Conservation (phyloP, 2,329 filamentous ascomycete genomes). For the Pseudovirgaria hyperparasitica region DNA sequence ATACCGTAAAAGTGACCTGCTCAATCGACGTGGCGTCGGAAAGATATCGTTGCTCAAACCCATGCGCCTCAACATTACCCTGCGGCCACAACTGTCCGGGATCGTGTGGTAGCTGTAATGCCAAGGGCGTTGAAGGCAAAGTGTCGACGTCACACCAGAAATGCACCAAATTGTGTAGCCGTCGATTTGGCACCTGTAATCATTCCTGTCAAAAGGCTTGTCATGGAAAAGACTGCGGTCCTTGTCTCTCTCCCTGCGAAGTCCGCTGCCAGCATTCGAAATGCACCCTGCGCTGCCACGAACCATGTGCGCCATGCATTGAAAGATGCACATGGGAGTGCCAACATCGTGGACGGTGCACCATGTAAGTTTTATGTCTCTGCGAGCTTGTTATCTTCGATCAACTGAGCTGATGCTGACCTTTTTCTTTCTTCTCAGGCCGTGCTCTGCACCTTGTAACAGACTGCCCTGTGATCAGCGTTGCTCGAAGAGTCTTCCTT, state of each 20-base stretch:
- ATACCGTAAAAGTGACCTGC: slow-evolving; percentile 41
- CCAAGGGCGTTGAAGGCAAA: slow-evolving; percentile 13
- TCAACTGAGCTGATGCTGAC: too few relatives aligned
- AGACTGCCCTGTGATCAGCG: slow-evolving; percentile 17
- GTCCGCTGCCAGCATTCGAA: slow-evolving; percentile 16
- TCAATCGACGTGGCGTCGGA: slow-evolving; percentile 28
- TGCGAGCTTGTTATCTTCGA: too few relatives aligned
- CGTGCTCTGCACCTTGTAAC: slow-evolving; percentile 21
- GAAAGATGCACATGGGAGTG: slow-evolving; percentile 22
- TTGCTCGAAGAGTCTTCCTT: slow-evolving; percentile 14
- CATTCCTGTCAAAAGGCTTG: slow-evolving; percentile 15
- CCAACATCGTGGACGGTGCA: slow-evolving; percentile 19
- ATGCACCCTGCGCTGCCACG: slow-evolving; percentile 15
- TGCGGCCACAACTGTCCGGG: slow-evolving; percentile 48
- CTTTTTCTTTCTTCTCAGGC: too few relatives aligned
- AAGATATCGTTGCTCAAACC: slow-evolving; percentile 34
- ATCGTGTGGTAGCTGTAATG: slow-evolving; percentile 38
- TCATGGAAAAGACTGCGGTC: slow-evolving; percentile 16
- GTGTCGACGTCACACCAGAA: slow-evolving; percentile 5
- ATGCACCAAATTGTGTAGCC: slow-evolving; percentile 14
- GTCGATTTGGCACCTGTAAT: slow-evolving; percentile 15
- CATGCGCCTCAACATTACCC: slow-evolving; percentile 32
- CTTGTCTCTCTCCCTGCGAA: slow-evolving; percentile 10
- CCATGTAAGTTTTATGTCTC: too few relatives aligned
- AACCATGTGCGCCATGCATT: slow-evolving; percentile 21